These are phyloP conservation scores for Physcomitrium patens DNA, from an alignment of 225 moss, liverwort and hornwort genomes.

Conservation along the genomic window DNA sequence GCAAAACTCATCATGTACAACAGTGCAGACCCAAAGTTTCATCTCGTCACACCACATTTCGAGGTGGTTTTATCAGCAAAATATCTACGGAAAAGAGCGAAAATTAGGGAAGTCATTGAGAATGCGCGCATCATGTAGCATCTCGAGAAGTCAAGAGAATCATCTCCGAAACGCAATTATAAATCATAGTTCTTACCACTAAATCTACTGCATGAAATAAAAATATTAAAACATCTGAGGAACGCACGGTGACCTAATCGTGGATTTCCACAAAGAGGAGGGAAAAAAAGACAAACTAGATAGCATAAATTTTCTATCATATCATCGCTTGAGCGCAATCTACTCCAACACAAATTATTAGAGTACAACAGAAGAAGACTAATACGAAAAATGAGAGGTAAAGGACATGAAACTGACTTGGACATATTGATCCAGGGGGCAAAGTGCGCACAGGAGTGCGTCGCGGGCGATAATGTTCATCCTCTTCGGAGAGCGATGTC, in stretches of 20 bases:
- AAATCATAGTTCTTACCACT: not conserved
- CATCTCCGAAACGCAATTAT: not conserved
- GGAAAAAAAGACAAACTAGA: not conserved
- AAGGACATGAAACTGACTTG: constrained; percentile 48
- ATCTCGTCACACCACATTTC: no score
- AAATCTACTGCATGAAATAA: not conserved
- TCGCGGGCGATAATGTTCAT: constrained; percentile 63
- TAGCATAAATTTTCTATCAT: constrained; percentile 1
- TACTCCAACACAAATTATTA: constrained; percentile 18
- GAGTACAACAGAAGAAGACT: constrained; percentile 21
- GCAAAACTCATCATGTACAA: not conserved
- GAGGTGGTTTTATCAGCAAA: no score
- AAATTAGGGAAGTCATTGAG: no score
- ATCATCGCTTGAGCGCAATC: not conserved
- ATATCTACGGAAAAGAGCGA: no score
- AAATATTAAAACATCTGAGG: not conserved
- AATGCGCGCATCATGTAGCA: no score
- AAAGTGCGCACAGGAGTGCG: constrained; percentile 62
- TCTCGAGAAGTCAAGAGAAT: not conserved
- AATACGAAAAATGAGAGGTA: constrained; percentile 10
- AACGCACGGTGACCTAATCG: not conserved
- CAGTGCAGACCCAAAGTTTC: not conserved
- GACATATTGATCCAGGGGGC: constrained; percentile 40
- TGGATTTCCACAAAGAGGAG: constrained; percentile 9
- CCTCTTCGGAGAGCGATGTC: constrained; percentile 51